Conservation (phyloP, 1,139 yeast species). For the Magnusiomyces sp. region DNA sequence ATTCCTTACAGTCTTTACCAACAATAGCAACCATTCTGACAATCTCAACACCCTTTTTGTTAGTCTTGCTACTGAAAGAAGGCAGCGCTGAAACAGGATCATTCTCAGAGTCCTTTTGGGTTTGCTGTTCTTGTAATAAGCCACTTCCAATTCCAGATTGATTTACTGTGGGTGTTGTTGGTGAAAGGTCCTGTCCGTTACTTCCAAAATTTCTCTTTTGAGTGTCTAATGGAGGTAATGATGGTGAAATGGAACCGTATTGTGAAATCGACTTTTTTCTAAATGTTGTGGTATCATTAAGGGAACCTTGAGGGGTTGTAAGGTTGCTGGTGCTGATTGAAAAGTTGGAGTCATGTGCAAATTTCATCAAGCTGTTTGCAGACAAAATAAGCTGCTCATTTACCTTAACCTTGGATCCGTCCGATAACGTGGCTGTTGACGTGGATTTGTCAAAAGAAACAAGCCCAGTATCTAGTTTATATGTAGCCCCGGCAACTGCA, state of each 20-base stretch:
- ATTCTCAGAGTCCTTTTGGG: neutral
- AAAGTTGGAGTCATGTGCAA: conserved; percentile 37
- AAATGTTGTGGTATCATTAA: no score
- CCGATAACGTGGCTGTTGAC: conserved; percentile 55
- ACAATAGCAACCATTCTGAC: conserved; percentile 78
- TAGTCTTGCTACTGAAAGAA: conserved; percentile 8
- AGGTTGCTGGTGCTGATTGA: neutral
- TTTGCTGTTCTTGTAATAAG: neutral
- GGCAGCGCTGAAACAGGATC: conserved; percentile 20
- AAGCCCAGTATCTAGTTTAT: conserved; percentile 65
- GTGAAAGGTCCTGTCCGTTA: neutral
- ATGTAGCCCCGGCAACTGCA: conserved; percentile 96
- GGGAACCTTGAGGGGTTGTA: no score
- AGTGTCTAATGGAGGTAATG: neutral
- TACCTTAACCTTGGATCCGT: conserved; percentile 66
- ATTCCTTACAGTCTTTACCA: conserved; percentile 77
- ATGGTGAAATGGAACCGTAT: no score
- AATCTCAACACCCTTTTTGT: conserved; percentile 34
- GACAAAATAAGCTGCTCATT: conserved; percentile 56
- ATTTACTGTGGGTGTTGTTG: neutral
- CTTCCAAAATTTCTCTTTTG: neutral
- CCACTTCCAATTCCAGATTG: conserved; percentile 1
- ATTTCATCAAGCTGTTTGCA: conserved; percentile 33
- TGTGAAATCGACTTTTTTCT: no score
- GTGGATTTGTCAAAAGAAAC: conserved; percentile 54